Evolutionary conservation across 441 rosid genomes (phyloP).

Genomic region (Bocquillonia castaneifolia): DNA sequence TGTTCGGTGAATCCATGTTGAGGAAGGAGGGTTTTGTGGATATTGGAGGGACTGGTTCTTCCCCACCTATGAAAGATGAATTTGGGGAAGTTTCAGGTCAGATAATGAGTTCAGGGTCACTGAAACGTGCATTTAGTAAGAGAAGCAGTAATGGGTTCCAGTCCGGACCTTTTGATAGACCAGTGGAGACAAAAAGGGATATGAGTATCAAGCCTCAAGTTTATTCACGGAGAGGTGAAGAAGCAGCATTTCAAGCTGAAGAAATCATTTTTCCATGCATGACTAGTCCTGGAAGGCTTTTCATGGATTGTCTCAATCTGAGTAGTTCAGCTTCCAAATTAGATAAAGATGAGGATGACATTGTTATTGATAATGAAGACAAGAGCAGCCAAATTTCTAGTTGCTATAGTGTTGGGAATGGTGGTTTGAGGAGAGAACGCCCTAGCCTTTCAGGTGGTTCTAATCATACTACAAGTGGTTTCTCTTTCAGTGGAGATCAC

Average conservation of each 20-base stretch:
- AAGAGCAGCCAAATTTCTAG: slow-evolving; percentile 45
- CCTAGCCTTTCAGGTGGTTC: slow-evolving; percentile 28
- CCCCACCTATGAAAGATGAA: slow-evolving; percentile 30
- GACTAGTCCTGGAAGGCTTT: slow-evolving; percentile 72
- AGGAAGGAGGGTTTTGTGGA: slow-evolving; percentile 27
- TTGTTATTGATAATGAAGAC: slow-evolving; percentile 29
- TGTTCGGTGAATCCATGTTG: slow-evolving; percentile 58
- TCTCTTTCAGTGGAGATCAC: slow-evolving; percentile 34
- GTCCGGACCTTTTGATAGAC: slow-evolving; percentile 37
- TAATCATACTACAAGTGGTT: slow-evolving; percentile 22
- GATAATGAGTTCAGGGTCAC: slow-evolving; percentile 27
- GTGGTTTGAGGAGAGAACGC: slow-evolving; percentile 33
- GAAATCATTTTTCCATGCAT: slow-evolving; percentile 73
- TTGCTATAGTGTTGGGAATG: slow-evolving; percentile 32
- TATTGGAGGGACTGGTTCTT: slow-evolving; percentile 22
- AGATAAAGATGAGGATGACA: slow-evolving; percentile 41
- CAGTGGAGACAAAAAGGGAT: slow-evolving; percentile 26
- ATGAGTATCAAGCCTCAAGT: slow-evolving; percentile 32
- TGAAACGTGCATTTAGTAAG: slow-evolving; percentile 51
- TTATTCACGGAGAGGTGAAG: slow-evolving; percentile 44
- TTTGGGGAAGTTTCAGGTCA: slow-evolving; percentile 27
- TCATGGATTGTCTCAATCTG: slow-evolving; percentile 78
- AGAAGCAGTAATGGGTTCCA: slow-evolving; percentile 31
- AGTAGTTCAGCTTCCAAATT: slow-evolving; percentile 55
- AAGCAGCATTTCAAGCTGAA: slow-evolving; percentile 38